Base-by-base conservation (phyloP, 2,329 filamentous ascomycete species). In the Tolypocladium inflatum region DNA sequence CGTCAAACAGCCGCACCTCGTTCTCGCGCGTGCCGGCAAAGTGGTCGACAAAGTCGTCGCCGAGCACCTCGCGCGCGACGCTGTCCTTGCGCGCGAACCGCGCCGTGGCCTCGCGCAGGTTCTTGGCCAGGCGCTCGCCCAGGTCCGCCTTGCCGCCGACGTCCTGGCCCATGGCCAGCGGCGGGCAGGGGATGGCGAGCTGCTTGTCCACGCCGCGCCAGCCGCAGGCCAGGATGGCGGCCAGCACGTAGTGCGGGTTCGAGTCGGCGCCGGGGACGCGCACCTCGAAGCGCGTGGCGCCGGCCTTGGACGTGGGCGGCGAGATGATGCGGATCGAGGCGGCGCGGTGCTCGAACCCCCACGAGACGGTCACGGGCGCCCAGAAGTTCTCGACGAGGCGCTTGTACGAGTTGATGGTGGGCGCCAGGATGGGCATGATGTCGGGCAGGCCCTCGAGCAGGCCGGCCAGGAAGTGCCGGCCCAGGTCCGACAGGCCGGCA, bases 371-470 rank as follows among this genome's bases (percentile, higher is more conserved):
- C 7, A 99, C 94, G 0, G 94, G 94, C 0, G 94, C 94, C 94
- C 94, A 99, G 75, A 97, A 97, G 76, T 97, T 97, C 78, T 99
- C 94, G 2, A 99, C 94, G 0, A 99, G 82, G 4, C 94, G 87
- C 76, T 99, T 99, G 80, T 99, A 99, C 61, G 90, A 96, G 80
- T 99, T 99, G 68, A 99, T 84, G 1, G 91, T 99, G 0, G 94
- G 94, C 1, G 93, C 94, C 15, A 99, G 80, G 59, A 97, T 79
- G 1, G 94, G 94, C 94, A 99, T 99, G 64, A 97, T 85, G 68
- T 97, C 91, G 2, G 94, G 91, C 4, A 99, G 81, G 17, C 93
- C 94, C 30, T 90, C 87, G 0, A 99, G 80, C 2, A 99, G 74
- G 9, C 94, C 94, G 0, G 94, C 94, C 0, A 99, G 83, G 76